These are phyloP conservation scores for Umbilicus rupestris DNA, from an alignment of 164 flowering plant species.

Conservation along the genomic window DNA sequence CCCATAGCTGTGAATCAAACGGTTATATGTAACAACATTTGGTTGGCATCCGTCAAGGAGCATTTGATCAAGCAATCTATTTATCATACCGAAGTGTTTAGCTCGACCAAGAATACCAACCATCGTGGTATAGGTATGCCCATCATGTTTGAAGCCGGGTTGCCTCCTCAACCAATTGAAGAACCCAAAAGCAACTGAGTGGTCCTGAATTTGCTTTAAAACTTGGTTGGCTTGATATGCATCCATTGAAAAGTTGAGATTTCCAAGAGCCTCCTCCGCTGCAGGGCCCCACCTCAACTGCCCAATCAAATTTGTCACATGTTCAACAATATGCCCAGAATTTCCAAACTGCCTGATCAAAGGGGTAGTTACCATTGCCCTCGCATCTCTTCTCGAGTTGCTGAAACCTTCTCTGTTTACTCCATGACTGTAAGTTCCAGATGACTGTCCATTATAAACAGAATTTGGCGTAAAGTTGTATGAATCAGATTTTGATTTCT, in stretches of 20 bases:
- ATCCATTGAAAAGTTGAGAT: constrained; percentile 48
- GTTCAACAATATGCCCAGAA: constrained; percentile 35
- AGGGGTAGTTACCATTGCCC: constrained; percentile 23
- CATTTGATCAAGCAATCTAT: constrained; percentile 79
- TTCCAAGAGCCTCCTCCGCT: constrained; percentile 65
- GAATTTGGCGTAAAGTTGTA: constrained; percentile 18
- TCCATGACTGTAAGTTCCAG: constrained; percentile 24
- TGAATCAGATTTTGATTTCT: constrained; percentile 27
- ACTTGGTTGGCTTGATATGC: constrained; percentile 90
- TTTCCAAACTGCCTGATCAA: constrained; percentile 22
- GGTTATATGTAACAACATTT: constrained; percentile 90
- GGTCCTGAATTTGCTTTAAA: constrained; percentile 70
- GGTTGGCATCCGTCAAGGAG: constrained; percentile 71
- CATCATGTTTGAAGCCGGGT: constrained; percentile 86
- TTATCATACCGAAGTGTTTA: constrained; percentile 51
- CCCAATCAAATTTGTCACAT: constrained; percentile 36
- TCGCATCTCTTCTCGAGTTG: constrained; percentile 23
- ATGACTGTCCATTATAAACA: constrained; percentile 17
- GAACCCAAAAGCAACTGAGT: constrained; percentile 69
- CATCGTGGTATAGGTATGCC: constrained; percentile 94
- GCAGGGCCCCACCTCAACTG: constrained; percentile 61
- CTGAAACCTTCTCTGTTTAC: constrained; percentile 20
- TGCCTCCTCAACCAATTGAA: constrained; percentile 78
- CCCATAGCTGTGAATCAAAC: constrained; percentile 89
- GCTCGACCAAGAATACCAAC: constrained; percentile 90